phyloP scores from a whole-genome alignment of 2,329 filamentous ascomycete genomes.

The Fusarium odoratissimum region DNA sequence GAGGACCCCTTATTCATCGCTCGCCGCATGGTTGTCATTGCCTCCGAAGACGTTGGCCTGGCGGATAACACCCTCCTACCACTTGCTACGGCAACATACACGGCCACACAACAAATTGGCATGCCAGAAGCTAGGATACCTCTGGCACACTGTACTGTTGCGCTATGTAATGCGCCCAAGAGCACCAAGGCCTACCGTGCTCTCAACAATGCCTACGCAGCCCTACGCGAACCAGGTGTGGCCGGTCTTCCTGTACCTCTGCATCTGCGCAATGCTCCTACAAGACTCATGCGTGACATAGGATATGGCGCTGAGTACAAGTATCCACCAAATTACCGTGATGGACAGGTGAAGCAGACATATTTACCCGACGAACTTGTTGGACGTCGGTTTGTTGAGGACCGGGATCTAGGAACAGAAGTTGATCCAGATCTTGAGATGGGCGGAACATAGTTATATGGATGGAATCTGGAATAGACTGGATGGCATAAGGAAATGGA shows the following conservation, averaged over 20 bases:
- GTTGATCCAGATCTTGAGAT: conserved; percentile 76
- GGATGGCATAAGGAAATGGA: not conserved
- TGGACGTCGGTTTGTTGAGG: conserved; percentile 81
- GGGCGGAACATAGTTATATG: conserved; percentile 38
- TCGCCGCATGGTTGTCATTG: conserved; percentile 91
- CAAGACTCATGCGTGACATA: conserved; percentile 90
- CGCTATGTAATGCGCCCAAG: conserved; percentile 84
- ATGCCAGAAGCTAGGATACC: conserved; percentile 96
- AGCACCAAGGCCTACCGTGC: conserved; percentile 88
- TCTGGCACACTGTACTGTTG: conserved; percentile 86
- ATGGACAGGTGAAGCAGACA: conserved; percentile 85
- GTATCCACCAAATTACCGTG: conserved; percentile 90
- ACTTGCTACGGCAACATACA: conserved; percentile 87
- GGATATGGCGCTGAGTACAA: conserved; percentile 94
- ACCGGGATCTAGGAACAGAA: conserved; percentile 80
- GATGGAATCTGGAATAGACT: not conserved
- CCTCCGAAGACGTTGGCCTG: conserved; percentile 91
- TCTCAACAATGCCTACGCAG: conserved; percentile 81
- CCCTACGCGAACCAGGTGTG: conserved; percentile 84
- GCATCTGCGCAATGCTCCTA: conserved; percentile 92
- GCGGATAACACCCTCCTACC: conserved; percentile 87
- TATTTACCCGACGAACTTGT: conserved; percentile 85
- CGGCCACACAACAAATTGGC: conserved; percentile 90
- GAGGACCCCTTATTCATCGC: conserved; percentile 95
- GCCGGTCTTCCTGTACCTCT: conserved; percentile 85